These are phyloP conservation scores for Talaromyces sp. DNA, from an alignment of 2,329 filamentous ascomycete genomes.

Conservation along the genomic window DNA sequence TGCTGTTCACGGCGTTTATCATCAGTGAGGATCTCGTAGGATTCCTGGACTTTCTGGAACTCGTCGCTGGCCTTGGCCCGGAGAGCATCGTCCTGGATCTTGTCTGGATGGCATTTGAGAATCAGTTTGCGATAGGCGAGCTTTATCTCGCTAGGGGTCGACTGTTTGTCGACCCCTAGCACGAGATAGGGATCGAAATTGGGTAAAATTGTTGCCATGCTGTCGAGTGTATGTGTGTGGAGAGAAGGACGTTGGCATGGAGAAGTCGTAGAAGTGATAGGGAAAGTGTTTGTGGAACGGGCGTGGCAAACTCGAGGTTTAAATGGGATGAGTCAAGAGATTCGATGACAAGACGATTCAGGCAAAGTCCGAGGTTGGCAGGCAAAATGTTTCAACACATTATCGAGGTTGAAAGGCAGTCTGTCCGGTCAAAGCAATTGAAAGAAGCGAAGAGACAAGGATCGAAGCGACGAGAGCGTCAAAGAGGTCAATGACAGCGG, in stretches of 20 bases:
- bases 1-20: slow-evolving; percentile 68
- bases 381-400: slow-evolving; percentile 2
- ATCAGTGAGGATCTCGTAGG: slow-evolving; percentile 85
- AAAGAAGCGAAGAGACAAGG: neutral
- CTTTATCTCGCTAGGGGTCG: slow-evolving; percentile 67
- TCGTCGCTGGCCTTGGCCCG: slow-evolving; percentile 77
- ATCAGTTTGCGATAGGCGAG: slow-evolving; percentile 79
- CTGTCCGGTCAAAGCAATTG: slow-evolving; percentile 2
- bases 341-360: neutral
- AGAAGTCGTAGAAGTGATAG: neutral
- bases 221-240: neutral
- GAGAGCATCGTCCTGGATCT: slow-evolving; percentile 70
- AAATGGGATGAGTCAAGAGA: neutral
- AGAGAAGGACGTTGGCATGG: slow-evolving; percentile 2
- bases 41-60: slow-evolving; percentile 88
- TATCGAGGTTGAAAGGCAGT: neutral
- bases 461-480: neutral
- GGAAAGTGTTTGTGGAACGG: neutral
- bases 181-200: slow-evolving; percentile 70
- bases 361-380: neutral
- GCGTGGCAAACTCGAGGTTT: neutral
- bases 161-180: slow-evolving; percentile 68
- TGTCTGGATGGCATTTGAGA: slow-evolving; percentile 86
- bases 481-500: neutral
- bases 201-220: slow-evolving; percentile 23